phyloP scores from a whole-genome alignment of 192 early-diverging fungal genomes.

The Coemansia sp. region DNA sequence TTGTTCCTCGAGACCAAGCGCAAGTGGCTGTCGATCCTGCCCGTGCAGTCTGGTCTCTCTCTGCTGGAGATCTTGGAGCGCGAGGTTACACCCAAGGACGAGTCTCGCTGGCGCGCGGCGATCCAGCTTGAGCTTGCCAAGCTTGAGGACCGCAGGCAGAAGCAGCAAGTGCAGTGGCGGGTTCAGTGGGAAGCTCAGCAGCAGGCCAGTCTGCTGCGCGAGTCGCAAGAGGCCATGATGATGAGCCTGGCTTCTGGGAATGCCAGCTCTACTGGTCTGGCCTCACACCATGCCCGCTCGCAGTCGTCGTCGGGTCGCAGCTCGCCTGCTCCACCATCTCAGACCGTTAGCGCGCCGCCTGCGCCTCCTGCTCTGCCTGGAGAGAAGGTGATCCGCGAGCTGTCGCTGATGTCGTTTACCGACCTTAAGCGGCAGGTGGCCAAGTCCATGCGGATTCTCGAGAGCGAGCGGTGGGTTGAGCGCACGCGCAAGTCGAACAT shows the following conservation, averaged over 20 bases:
- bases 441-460: constrained; percentile 80
- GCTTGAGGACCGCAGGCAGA: constrained; percentile 46
- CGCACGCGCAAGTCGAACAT: constrained; percentile 56
- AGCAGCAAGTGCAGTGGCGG: constrained; percentile 50
- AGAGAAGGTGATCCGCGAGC: constrained; percentile 56
- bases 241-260: constrained; percentile 16
- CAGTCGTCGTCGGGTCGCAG: constrained; percentile 42
- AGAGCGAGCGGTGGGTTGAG: constrained; percentile 70
- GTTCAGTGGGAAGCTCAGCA: constrained; percentile 56
- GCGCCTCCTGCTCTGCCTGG: constrained; percentile 47
- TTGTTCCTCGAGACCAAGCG: constrained; percentile 90
- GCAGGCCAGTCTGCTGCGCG: constrained; percentile 39
- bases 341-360: constrained; percentile 19
- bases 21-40: constrained; percentile 78
- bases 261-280: neutral
- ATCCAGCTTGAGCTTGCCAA: constrained; percentile 55
- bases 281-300: constrained; percentile 1
- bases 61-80: constrained; percentile 84
- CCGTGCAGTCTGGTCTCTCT: constrained; percentile 80
- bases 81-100: constrained; percentile 72
- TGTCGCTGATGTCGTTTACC: constrained; percentile 66
- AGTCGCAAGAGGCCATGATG: constrained; percentile 42
- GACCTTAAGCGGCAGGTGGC: constrained; percentile 81
- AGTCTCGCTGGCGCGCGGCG: constrained; percentile 59
- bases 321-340: constrained; percentile 29